A percentile compares a stretch with the other conserved stretches of the same genome.
Evolutionary conservation across 2,329 filamentous ascomycete species (phyloP).

Genomic region (Xylariales sp.): DNA sequence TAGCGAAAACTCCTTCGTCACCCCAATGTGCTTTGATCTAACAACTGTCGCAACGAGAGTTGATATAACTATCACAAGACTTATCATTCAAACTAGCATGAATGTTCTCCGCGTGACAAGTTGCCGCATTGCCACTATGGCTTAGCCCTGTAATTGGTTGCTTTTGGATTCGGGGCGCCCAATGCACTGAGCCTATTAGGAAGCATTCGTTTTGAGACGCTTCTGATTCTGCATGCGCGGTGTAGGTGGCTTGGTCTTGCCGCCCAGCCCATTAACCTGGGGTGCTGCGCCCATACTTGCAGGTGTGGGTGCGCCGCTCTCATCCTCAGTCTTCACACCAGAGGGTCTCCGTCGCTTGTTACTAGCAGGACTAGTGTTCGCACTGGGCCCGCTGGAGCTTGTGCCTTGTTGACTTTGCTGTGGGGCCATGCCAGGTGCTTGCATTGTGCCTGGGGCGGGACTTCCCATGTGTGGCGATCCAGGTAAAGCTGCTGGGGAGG

Average conservation of each 20-base stretch:
- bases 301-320: conserved; percentile 46
- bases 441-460: conserved; percentile 58
- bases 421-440: conserved; percentile 61
- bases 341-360: conserved; percentile 57
- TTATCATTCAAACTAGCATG: no score
- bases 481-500: conserved; percentile 57
- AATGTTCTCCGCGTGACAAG: no score
- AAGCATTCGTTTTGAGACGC: conserved; percentile 43
- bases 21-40: no score
- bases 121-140: no score
- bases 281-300: conserved; percentile 29
- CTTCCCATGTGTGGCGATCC: conserved; percentile 59
- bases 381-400: conserved; percentile 60
- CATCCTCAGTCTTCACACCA: conserved; percentile 54
- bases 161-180: no score
- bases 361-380: conserved; percentile 60
- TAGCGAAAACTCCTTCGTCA: no score
- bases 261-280: conserved; percentile 47
- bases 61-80: no score
- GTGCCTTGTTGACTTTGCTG: conserved; percentile 67
- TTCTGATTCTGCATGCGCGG: conserved; percentile 54
- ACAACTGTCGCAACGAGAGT: no score
- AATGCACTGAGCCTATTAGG: no score
- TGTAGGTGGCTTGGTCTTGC: conserved; percentile 49
- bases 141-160: no score